Conservation (phyloP, 768 basidiomycete species). For the Lactifluus pinguis region DNA sequence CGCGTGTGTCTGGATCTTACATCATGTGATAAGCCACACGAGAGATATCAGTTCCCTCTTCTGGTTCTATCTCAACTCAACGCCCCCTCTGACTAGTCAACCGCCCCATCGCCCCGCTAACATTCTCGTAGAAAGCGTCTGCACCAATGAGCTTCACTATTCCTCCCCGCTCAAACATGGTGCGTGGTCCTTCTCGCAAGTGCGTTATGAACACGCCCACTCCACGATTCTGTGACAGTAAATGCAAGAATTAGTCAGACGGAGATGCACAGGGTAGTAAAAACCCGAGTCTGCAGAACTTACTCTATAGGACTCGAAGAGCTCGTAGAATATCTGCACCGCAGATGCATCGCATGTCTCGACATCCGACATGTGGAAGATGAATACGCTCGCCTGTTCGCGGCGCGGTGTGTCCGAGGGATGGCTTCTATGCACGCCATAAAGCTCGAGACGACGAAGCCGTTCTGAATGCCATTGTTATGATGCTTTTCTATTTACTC, state of each 20-base stretch:
- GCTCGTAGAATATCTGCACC: constrained; percentile 73
- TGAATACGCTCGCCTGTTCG: constrained; percentile 63
- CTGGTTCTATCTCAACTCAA: not conserved
- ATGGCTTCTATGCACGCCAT: constrained; percentile 70
- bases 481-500: not conserved
- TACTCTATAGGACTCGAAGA: constrained; percentile 72
- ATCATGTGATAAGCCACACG: not conserved
- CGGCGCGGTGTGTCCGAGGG: constrained; percentile 83
- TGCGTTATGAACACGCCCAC: constrained; percentile 41
- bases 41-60: no score
- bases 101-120: constrained; percentile 34
- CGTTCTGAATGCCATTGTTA: constrained; percentile 41
- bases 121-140: constrained; percentile 36
- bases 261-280: not conserved
- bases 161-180: constrained; percentile 37
- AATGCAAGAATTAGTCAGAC: not conserved
- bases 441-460: constrained; percentile 77
- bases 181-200: constrained; percentile 30
- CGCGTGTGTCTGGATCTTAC: no score
- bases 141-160: constrained; percentile 35
- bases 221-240: constrained; percentile 30
- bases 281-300: constrained; percentile 2
- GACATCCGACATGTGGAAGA: constrained; percentile 92
- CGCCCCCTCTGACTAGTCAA: constrained; percentile 23
- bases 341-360: constrained; percentile 91